These are phyloP conservation scores for Skeletonema grethae DNA, from an alignment of 108 stramenopile genomes.

Conservation along the genomic window DNA sequence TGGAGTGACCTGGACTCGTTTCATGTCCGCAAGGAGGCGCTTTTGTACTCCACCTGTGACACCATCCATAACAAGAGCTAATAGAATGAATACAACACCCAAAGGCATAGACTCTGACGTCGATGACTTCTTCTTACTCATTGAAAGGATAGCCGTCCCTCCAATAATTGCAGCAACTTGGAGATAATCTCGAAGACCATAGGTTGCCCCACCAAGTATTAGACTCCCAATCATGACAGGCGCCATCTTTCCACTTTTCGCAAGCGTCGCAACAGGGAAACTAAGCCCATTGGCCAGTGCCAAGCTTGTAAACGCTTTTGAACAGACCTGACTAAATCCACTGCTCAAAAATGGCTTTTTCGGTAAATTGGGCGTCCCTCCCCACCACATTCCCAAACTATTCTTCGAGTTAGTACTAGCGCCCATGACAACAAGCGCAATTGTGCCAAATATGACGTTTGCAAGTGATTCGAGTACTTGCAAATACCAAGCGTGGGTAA, in stretches of 20 bases:
- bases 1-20: conserved; percentile 45
- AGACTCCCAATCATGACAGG: conserved; percentile 84
- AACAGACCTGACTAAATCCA: conserved; percentile 67
- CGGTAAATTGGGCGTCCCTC: conserved; percentile 50
- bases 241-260: conserved; percentile 92
- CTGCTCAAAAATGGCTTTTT: conserved; percentile 53
- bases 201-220: conserved; percentile 63
- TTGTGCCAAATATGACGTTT: conserved; percentile 62
- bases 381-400: conserved; percentile 22
- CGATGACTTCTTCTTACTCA: conserved; percentile 61
- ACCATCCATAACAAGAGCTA: conserved; percentile 71
- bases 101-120: conserved; percentile 37
- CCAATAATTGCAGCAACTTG: conserved; percentile 70
- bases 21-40: conserved; percentile 59
- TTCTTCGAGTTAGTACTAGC: conserved; percentile 16
- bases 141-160: conserved; percentile 70
- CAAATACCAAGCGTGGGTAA: conserved; percentile 72
- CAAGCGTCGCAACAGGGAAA: conserved; percentile 91
- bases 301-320: conserved; percentile 71
- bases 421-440: conserved; percentile 46
- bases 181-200: conserved; percentile 59
- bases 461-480: conserved; percentile 72
- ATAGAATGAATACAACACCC: conserved; percentile 64
- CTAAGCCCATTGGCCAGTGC: conserved; percentile 67
- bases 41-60: conserved; percentile 77